Evolutionary conservation across 2,329 filamentous ascomycete genomes (phyloP).

Genomic region (Byssothecium circinans): DNA sequence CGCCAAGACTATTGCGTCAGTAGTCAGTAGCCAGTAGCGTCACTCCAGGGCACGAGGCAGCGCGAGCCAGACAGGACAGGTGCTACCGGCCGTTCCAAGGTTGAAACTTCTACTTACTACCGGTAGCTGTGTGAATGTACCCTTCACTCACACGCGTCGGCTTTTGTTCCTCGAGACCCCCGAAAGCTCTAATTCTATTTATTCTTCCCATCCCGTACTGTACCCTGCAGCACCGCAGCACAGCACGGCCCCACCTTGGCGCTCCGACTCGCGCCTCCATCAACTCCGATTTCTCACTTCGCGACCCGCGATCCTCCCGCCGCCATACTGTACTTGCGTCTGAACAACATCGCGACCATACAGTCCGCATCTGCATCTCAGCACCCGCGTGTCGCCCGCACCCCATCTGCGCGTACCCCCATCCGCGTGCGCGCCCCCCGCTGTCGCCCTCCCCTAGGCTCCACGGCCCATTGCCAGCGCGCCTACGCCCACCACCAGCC

Average conservation of each 20-base stretch:
- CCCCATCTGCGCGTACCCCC: neutral
- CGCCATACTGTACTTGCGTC: too few species aligned
- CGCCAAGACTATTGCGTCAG: neutral
- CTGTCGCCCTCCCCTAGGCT: conserved; percentile 1
- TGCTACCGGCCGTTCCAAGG: too few species aligned
- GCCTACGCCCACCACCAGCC: conserved; percentile 11
- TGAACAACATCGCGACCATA: neutral
- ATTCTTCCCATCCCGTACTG: neutral
- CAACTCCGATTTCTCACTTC: neutral
- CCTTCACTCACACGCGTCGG: neutral
- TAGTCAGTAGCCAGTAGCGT: neutral
- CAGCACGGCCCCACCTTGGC: neutral
- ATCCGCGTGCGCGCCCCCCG: too few species aligned
- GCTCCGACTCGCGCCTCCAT: neutral
- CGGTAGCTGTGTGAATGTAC: too few species aligned
- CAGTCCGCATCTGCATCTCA: neutral
- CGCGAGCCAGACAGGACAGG: neutral
- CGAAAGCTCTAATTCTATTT: neutral
- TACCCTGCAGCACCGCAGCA: neutral
- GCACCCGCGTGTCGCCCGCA: neutral
- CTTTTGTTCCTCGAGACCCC: neutral
- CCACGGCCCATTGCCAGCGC: conserved; percentile 6
- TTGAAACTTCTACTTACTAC: too few species aligned
- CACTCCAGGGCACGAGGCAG: too few species aligned
- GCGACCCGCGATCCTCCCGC: neutral